phyloP scores from a whole-genome alignment of 2,329 filamentous ascomycete genomes.

The Aspergillus bombycis region DNA sequence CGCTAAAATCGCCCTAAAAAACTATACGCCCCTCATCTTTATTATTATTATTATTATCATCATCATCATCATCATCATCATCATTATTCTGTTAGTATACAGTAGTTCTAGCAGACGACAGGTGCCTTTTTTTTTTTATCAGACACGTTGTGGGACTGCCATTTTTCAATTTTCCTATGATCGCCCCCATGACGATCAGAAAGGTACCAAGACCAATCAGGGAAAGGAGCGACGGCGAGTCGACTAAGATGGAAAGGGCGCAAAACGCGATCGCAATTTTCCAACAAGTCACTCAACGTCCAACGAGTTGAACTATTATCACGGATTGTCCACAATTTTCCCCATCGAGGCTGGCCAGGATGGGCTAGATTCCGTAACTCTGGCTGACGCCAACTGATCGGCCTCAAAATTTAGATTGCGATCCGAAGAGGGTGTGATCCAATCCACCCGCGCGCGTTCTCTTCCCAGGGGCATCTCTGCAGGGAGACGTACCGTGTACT shows the following conservation, averaged over 20 bases:
- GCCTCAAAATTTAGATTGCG: neutral
- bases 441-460: neutral
- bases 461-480: neutral
- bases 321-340: neutral
- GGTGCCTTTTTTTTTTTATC: neutral
- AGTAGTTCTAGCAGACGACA: neutral
- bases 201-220: constrained; percentile 25
- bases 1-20: constrained; percentile 7
- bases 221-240: constrained; percentile 29
- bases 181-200: constrained; percentile 33
- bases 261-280: constrained; percentile 34
- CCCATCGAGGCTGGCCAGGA: neutral
- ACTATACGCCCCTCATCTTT: neutral
- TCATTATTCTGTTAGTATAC: neutral
- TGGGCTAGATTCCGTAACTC: neutral
- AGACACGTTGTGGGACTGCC: constrained; percentile 22
- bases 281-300: neutral
- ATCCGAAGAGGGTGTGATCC: neutral
- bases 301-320: neutral
- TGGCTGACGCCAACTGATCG: neutral
- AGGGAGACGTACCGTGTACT: neutral
- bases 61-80: no score
- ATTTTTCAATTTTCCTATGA: constrained; percentile 15
- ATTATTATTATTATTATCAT: neutral
- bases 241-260: constrained; percentile 31